Base-by-base conservation (phyloP, 495 filamentous ascomycete species). In the Jackrogersella multiformis region DNA sequence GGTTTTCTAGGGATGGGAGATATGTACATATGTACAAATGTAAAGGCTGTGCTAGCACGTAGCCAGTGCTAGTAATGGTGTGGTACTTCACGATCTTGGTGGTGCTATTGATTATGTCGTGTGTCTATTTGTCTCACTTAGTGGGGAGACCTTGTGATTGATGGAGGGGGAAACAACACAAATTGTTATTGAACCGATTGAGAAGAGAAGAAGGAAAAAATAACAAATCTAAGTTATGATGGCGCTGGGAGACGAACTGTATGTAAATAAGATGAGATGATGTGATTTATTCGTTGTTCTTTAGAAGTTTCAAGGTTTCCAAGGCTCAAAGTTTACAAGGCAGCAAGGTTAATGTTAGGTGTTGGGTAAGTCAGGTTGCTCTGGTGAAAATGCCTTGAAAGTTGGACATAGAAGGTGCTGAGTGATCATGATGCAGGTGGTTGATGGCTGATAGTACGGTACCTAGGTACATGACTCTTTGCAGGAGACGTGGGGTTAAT, bases 101-200 rank as follows among this genome's bases (percentile, higher is more conserved):
- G 46, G 56, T 70, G 67, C 51, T 62, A 61, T 70, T 58, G 56
- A 39, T 36, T 54, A 70, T 62, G 67, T 70, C 67, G 67, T 70
- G 67, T 70, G 61, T 66, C 67, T 62, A 15, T 48, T 28, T 65
- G 67, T 65, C 67, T 70, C 60, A 65, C 60, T 60, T 56, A 42
- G 67, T 58, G 67, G 67, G 61, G 61, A 70, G 61, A 66, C 62
- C 66, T 58, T 24, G 61, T 65, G 67, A 69, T 58, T 56, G 28
- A 35, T 45, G 45, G 46, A 58, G 28, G 46, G 38, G 6, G 16
- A 26, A 48, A 30, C 46, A 7, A 45, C 26, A 20, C 7, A 48
- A 35, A 20, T n/a, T 18, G 10, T 5, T 5, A 53, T 53, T 41
- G 21, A 21, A 41, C 57, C 45, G 46, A 26, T 52, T 21, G 34